Percentiles rank a stretch among this genome's conserved stretches.
phyloP scores from a whole-genome alignment of 805 yeast genomes.

The Schizosaccharomyces japonicus region DNA sequence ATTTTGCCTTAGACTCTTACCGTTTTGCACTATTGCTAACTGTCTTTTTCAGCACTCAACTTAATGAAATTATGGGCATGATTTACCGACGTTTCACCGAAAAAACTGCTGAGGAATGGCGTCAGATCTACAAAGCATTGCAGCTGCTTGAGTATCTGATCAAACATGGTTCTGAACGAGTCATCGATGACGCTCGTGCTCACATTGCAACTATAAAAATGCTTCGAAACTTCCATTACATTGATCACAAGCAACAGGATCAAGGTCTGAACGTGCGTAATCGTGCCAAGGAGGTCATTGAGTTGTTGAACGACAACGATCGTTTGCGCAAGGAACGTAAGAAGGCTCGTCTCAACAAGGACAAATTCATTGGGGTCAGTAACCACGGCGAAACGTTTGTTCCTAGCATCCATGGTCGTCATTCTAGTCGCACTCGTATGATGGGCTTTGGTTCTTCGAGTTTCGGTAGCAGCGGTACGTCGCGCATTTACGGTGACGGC shows the following conservation, averaged over 20 bases:
- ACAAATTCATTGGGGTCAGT: slow-evolving; percentile 63
- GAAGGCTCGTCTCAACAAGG: slow-evolving; percentile 66
- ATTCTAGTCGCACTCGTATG: slow-evolving; percentile 18
- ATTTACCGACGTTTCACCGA: slow-evolving; percentile 68
- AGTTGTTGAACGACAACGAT: slow-evolving; percentile 51
- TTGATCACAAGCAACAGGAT: slow-evolving; percentile 80
- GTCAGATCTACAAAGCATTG: slow-evolving; percentile 81
- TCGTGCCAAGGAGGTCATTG: slow-evolving; percentile 54
- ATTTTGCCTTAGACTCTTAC: not conserved
- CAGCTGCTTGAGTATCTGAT: slow-evolving; percentile 77
- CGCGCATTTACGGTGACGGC: slow-evolving; percentile 7
- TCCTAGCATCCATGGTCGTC: slow-evolving; percentile 15
- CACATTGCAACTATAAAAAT: slow-evolving; percentile 58
- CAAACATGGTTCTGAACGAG: slow-evolving; percentile 81
- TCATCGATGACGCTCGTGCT: slow-evolving; percentile 81
- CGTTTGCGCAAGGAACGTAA: slow-evolving; percentile 63
- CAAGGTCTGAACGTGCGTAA: slow-evolving; percentile 90
- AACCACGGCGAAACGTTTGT: slow-evolving; percentile 14
- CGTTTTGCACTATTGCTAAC: not conserved
- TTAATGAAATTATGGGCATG: slow-evolving; percentile 25
- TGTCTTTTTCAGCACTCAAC: slow-evolving; percentile 14
- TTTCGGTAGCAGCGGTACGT: slow-evolving; percentile 7
- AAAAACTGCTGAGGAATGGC: slow-evolving; percentile 89
- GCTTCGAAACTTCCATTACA: slow-evolving; percentile 82
- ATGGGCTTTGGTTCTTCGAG: slow-evolving; percentile 14